Conservation (phyloP, 768 basidiomycete species). For the Suillus brevipes region DNA sequence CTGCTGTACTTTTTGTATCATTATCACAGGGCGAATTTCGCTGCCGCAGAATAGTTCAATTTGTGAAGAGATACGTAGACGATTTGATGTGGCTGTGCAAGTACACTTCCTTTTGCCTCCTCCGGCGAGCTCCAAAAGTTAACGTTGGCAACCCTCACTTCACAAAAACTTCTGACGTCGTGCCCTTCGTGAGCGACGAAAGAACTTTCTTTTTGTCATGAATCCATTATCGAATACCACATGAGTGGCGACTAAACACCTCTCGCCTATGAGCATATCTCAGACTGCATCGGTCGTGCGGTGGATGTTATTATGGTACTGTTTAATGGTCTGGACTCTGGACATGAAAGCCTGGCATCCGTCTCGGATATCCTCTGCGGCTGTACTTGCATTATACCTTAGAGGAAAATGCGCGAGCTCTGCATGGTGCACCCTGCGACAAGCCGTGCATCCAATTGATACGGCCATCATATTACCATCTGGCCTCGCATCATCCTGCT, state of each 20-base stretch:
- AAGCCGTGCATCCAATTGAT: conserved; percentile 1
- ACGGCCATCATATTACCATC: not conserved
- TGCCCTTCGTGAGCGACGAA: not conserved
- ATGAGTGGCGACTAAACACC: not conserved
- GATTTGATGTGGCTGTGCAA: not conserved
- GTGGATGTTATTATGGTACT: not conserved
- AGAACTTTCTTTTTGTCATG: not conserved
- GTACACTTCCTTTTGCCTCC: not conserved
- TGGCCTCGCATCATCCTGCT: conserved; percentile 6
- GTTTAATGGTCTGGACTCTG: not conserved
- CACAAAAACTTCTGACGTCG: not conserved
- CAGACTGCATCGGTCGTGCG: not conserved
- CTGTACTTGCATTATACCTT: not conserved
- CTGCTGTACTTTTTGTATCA: not conserved
- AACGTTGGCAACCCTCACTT: too few species aligned
- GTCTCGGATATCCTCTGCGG: not conserved
- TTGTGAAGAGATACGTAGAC: not conserved
- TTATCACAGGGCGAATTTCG: not conserved
- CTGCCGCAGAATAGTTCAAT: not conserved
- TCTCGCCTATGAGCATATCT: not conserved
- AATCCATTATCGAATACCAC: not conserved
- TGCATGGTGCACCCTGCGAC: not conserved
- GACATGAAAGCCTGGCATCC: not conserved
- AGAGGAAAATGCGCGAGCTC: not conserved
- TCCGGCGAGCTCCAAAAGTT: too few species aligned